A percentile compares a stretch with the other conserved stretches of the same genome.
phyloP scores from a whole-genome alignment of 257 asterid species.

The Nicotiana sylvestris region DNA sequence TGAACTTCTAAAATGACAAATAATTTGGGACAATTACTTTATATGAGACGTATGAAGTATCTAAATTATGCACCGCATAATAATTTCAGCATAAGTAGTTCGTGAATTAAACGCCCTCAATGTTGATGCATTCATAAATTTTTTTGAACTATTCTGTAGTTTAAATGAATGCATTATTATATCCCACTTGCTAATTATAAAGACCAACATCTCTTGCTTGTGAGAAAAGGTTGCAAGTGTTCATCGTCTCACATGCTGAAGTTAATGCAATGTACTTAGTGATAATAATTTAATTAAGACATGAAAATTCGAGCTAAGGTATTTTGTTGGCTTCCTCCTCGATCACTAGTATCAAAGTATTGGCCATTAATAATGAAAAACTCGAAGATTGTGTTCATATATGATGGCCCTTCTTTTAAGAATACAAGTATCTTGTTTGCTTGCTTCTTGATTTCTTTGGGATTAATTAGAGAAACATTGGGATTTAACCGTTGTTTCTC shows the following conservation, averaged over 20 bases:
- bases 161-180: background rate
- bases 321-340: slow-evolving; percentile 26
- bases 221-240: slow-evolving; percentile 27
- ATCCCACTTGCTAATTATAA: background rate
- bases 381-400: background rate
- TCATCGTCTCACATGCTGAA: background rate
- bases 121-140: background rate
- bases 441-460: slow-evolving; percentile 7
- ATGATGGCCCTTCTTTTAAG: slow-evolving; percentile 41
- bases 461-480: slow-evolving; percentile 15
- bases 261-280: background rate
- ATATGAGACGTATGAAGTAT: too few species aligned
- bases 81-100: background rate
- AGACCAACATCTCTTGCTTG: slow-evolving; percentile 74
- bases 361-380: slow-evolving; percentile 7
- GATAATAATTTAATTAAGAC: slow-evolving; percentile 6
- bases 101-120: too few species aligned
- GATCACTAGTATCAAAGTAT: slow-evolving; percentile 26
- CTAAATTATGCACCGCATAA: too few species aligned
- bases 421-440: slow-evolving; percentile 16
- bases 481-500: slow-evolving; percentile 8
- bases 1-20: too few species aligned
- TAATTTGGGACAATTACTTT: too few species aligned
- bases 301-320: slow-evolving; percentile 35
- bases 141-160: background rate